Base-by-base conservation (phyloP, 331 rosid genomes). In the Telfairia occidentalis region DNA sequence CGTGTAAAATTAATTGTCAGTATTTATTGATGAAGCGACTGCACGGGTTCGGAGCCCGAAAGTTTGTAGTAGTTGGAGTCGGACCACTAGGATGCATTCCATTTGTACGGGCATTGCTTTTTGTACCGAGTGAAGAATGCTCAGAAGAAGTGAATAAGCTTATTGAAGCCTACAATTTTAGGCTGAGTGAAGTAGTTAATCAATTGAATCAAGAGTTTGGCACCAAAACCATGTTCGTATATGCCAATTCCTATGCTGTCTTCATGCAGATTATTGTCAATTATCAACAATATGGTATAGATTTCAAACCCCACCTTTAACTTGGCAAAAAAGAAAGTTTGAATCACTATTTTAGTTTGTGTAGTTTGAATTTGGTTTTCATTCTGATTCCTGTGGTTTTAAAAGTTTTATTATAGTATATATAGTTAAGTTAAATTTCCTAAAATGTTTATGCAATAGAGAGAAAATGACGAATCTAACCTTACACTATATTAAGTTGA, bases 11-110 rank as follows among this genome's bases (percentile, higher is more conserved):
- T 9, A n/a, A 24, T 46, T 19, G 7, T 11, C 0, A 2, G 10
- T 18, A 5, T 37, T 45, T 23, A 3, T 34, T 53, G 1, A n/a
- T 79, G 82, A 71, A 87, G 87, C 78, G 82, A 40, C 26, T 85
- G 45, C 80, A 81, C 5, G 80, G 75, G 71, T 29, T 85, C 75
- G 91, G 91, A 13, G 91, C 83, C 1, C 81, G 89, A 60, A 87
- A 87, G 73, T 74, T 84, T 19, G 54, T 84, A n/a, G 90, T 85
- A 37, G 89, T 81, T 35, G 85, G 88, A 37, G 21, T 87, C 69
- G 90, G 84, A 59, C 89, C 89, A n/a, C 52, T 87, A 1, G 90
- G 89, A 24, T 87, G 90, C 84, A 83, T 85, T 57, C 91, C 91
- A n/a, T 87, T 83, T 69, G 70, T 75, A 52, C 78, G 87, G 10